A percentile compares a stretch with the other conserved stretches of the same genome.
phyloP scores from a whole-genome alignment of 2,329 filamentous ascomycete genomes.

The Seiridium cupressi region DNA sequence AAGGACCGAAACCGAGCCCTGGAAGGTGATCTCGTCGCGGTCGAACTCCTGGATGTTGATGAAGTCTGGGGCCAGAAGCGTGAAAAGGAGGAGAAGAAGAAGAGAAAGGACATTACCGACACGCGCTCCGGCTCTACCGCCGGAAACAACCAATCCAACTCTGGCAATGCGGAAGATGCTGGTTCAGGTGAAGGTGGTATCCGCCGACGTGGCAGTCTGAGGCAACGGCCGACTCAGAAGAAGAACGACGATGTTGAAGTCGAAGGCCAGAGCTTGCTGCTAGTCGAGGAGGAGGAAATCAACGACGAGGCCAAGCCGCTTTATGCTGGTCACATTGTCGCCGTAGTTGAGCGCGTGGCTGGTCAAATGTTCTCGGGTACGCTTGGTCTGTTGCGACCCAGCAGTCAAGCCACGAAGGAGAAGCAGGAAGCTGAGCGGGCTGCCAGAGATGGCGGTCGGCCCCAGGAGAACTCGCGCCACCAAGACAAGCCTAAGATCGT shows the following conservation, averaged over 20 bases:
- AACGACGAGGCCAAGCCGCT: slow-evolving; percentile 97
- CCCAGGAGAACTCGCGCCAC: slow-evolving; percentile 71
- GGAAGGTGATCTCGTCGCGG: slow-evolving; percentile 91
- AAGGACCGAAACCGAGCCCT: slow-evolving; percentile 97
- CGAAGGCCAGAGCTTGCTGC: slow-evolving; percentile 91
- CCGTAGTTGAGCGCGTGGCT: slow-evolving; percentile 93
- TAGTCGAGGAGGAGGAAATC: slow-evolving; percentile 98
- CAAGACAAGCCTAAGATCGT: slow-evolving; percentile 99
- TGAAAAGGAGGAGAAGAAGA: slow-evolving; percentile 99
- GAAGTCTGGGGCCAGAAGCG: slow-evolving; percentile 99
- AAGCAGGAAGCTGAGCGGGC: slow-evolving; percentile 97
- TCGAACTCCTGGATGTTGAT: slow-evolving; percentile 95
- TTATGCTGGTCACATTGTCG: slow-evolving; percentile 95
- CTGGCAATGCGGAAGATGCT: slow-evolving; percentile 60
- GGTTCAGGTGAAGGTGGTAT: slow-evolving; percentile 76
- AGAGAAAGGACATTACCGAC: slow-evolving; percentile 97
- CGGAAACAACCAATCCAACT: slow-evolving; percentile 64
- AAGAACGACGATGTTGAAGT: slow-evolving; percentile 99
- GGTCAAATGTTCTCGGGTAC: slow-evolving; percentile 99
- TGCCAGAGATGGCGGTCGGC: slow-evolving; percentile 78
- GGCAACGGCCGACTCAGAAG: slow-evolving; percentile 97
- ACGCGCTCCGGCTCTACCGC: slow-evolving; percentile 76
- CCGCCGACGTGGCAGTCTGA: slow-evolving; percentile 87
- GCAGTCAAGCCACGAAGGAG: slow-evolving; percentile 98
- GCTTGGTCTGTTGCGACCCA: slow-evolving; percentile 87